Evolutionary conservation across 768 basidiomycete species (phyloP).

Genomic region (Suillus hirtellus): DNA sequence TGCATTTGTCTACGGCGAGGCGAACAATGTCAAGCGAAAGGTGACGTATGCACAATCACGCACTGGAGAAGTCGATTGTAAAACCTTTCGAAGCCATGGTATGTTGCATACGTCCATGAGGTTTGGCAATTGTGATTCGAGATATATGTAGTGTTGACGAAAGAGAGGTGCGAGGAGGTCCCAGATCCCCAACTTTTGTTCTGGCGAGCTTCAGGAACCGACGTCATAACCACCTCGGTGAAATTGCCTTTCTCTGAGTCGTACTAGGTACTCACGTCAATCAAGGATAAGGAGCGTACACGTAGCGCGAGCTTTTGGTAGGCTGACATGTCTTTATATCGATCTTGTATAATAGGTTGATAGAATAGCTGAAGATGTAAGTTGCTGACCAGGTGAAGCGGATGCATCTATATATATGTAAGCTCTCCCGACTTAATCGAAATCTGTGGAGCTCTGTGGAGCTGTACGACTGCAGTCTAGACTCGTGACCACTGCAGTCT

Average conservation of each 20-base stretch:
- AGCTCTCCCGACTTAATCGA: background rate
- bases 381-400: background rate
- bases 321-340: background rate
- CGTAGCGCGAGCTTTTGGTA: background rate
- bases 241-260: background rate
- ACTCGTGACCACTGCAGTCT: too few relatives aligned
- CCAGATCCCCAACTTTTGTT: background rate
- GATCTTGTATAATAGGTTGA: background rate
- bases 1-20: constrained; percentile 41
- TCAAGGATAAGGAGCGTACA: background rate
- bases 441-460: background rate
- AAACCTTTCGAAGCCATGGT: background rate
- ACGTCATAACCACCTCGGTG: background rate
- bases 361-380: background rate
- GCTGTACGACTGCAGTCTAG: background rate
- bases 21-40: background rate
- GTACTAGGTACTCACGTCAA: background rate
- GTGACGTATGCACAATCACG: background rate
- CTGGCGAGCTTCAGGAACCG: background rate
- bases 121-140: background rate
- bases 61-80: background rate
- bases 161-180: background rate
- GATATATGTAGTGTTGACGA: background rate
- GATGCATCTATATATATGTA: background rate
- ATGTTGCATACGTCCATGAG: background rate